Evolutionary conservation across 371 early-diverging fungal species (phyloP).

Genomic region (Gilbertella persicaria): DNA sequence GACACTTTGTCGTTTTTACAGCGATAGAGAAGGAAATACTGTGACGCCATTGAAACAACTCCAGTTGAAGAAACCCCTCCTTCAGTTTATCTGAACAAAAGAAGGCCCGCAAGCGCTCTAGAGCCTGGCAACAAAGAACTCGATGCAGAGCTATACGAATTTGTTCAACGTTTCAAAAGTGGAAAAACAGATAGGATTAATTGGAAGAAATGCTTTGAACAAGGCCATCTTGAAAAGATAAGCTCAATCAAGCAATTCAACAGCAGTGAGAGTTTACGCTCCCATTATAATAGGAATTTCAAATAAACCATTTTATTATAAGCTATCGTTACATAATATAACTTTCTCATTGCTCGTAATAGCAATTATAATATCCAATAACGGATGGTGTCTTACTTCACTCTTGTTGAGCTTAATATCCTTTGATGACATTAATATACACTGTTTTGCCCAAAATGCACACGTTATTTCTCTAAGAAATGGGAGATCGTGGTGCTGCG

Average conservation of each 20-base stretch:
- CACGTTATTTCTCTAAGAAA: conserved; percentile 17
- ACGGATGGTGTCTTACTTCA: no score
- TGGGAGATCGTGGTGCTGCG: conserved; percentile 16
- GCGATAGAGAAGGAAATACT: conserved; percentile 26
- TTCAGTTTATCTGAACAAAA: conserved; percentile 16
- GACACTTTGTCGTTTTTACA: conserved; percentile 17
- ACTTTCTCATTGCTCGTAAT: conserved; percentile 22
- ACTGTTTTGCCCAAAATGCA: conserved; percentile 15
- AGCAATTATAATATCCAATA: conserved; percentile 26
- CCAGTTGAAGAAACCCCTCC: conserved; percentile 21
- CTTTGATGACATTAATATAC: conserved; percentile 12
- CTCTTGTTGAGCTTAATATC: no score
- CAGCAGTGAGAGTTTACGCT: conserved; percentile 16
- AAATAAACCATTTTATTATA: conserved; percentile 25
- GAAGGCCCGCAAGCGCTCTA: conserved; percentile 10
- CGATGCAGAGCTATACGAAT: conserved; percentile 16
- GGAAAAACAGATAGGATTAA: conserved; percentile 16
- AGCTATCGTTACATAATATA: conserved; percentile 19
- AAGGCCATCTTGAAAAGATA: conserved; percentile 19
- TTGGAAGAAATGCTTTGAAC: conserved; percentile 23
- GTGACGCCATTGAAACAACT: conserved; percentile 18
- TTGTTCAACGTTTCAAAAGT: conserved; percentile 23
- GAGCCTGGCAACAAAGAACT: conserved; percentile 12
- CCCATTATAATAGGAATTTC: conserved; percentile 20
- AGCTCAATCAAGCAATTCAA: conserved; percentile 15